phyloP scores from a whole-genome alignment of 805 yeast species.

The Wickerhamomyces chaumierensis region DNA sequence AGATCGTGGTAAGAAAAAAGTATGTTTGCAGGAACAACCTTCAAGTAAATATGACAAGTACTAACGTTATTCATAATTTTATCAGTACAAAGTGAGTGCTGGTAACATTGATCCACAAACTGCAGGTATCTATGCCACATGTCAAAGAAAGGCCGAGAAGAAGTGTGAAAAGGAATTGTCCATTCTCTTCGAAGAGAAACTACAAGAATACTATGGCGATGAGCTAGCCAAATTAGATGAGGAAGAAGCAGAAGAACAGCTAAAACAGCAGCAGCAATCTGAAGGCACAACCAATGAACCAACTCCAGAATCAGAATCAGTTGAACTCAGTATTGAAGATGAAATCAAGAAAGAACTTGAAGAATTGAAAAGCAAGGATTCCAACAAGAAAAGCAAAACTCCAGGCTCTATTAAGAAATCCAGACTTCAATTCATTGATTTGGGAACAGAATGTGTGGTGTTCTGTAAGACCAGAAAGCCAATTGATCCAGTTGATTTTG shows the following conservation, averaged over 20 bases:
- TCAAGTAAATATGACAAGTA: not conserved
- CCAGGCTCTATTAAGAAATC: slow-evolving; percentile 27
- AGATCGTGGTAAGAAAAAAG: not conserved
- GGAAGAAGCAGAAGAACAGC: slow-evolving; percentile 14
- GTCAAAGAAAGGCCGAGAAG: slow-evolving; percentile 70
- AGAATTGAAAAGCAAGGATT: slow-evolving; percentile 26
- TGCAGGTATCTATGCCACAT: slow-evolving; percentile 82
- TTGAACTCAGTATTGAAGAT: slow-evolving; percentile 59
- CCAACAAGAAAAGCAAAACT: slow-evolving; percentile 14
- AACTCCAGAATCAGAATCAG: not conserved
- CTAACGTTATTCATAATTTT: not conserved
- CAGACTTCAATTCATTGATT: slow-evolving; percentile 44
- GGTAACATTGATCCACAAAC: slow-evolving; percentile 73
- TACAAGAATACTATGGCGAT: slow-evolving; percentile 34
- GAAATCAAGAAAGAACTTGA: slow-evolving; percentile 62
- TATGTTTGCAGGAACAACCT: not conserved
- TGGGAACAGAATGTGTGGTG: slow-evolving; percentile 74
- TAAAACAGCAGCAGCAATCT: slow-evolving; percentile 21
- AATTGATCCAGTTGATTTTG: slow-evolving; percentile 66
- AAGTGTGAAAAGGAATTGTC: slow-evolving; percentile 68
- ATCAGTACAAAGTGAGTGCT: slow-evolving; percentile 29
- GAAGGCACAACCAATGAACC: slow-evolving; percentile 13
- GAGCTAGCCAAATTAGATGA: slow-evolving; percentile 9
- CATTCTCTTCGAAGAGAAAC: slow-evolving; percentile 42
- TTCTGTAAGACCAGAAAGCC: slow-evolving; percentile 77